Evolutionary conservation across 352 stramenopile species (phyloP).

Genomic region (Labyrinthula sp.): DNA sequence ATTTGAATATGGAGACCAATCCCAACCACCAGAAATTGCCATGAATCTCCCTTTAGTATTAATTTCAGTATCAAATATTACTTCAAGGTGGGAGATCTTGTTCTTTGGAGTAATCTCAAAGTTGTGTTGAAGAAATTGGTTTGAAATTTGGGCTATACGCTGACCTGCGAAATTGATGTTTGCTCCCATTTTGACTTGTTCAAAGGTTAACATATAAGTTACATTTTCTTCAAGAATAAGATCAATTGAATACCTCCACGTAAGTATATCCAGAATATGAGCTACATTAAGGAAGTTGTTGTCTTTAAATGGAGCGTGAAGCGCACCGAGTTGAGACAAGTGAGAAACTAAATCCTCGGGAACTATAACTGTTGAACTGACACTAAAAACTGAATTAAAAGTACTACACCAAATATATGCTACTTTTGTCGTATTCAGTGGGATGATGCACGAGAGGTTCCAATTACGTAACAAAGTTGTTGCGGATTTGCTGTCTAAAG

Average conservation of each 20-base stretch:
- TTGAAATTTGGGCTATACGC: neutral
- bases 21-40: conserved; percentile 32
- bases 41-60: conserved; percentile 28
- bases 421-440: no score
- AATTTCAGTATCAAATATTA: conserved; percentile 8
- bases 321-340: conserved; percentile 3
- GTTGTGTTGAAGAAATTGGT: conserved; percentile 16
- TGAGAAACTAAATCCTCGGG: conserved; percentile 16
- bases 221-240: neutral
- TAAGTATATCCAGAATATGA: neutral
- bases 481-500: no score
- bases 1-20: conserved; percentile 33
- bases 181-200: conserved; percentile 23
- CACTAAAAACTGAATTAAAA: neutral
- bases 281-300: conserved; percentile 13
- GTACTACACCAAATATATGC: no score
- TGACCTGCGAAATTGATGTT: neutral
- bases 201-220: conserved; percentile 2
- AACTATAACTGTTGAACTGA: neutral
- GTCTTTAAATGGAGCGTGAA: conserved; percentile 10
- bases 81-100: neutral
- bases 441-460: no score
- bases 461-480: no score
- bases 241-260: conserved; percentile 8
- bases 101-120: conserved; percentile 1